Conservation (phyloP, 495 filamentous ascomycete species). For the Aspergillus funiculosus region DNA sequence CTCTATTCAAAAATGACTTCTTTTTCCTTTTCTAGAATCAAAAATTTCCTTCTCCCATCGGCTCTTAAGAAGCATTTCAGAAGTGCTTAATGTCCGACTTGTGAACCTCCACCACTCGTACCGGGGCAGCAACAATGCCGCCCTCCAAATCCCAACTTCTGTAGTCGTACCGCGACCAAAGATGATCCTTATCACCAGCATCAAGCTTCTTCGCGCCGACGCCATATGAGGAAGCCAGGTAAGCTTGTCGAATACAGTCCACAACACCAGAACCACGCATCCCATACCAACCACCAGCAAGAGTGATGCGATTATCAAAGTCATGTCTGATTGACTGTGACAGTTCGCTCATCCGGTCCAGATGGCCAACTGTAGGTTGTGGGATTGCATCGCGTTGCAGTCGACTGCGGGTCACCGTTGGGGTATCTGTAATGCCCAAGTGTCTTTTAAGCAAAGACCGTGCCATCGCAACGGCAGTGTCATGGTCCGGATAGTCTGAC, state of each 20-base stretch:
- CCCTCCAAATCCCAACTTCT: conserved; percentile 30
- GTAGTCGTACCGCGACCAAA: conserved; percentile 20
- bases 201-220: conserved; percentile 30
- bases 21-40: too few relatives aligned
- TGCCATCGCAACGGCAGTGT: conserved; percentile 63
- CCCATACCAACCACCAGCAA: conserved; percentile 75
- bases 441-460: conserved; percentile 63
- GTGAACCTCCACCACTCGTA: conserved; percentile 16
- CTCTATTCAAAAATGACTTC: too few relatives aligned
- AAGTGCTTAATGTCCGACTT: conserved; percentile 7
- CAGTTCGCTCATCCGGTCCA: conserved; percentile 52
- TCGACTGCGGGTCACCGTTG: conserved; percentile 49
- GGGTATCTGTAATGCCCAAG: conserved; percentile 58
- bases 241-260: conserved; percentile 53
- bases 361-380: conserved; percentile 78
- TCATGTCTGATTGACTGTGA: conserved; percentile 47
- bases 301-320: conserved; percentile 60
- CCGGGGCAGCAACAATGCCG: conserved; percentile 31
- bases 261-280: conserved; percentile 50
- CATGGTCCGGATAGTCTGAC: conserved; percentile 49
- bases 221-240: conserved; percentile 33
- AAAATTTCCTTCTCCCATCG: too few relatives aligned
- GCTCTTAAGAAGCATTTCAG: not conserved
- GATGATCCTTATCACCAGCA: conserved; percentile 13
- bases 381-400: conserved; percentile 80